Evolutionary conservation across 208 protist genomes (phyloP).

Genomic region (Acanthamoeba castellanii): DNA sequence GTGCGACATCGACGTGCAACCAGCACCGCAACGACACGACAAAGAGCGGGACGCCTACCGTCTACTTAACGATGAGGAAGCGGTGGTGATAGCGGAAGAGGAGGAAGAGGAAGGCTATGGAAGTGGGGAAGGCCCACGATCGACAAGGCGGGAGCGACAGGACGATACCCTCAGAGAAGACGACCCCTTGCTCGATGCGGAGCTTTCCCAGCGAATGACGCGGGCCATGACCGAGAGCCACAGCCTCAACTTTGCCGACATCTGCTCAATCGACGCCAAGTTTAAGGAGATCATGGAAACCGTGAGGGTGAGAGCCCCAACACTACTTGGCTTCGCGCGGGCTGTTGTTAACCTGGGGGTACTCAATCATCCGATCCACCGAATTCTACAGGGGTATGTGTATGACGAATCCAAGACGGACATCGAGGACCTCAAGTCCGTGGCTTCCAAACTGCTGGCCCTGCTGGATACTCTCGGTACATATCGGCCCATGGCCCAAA

Average conservation of each 20-base stretch:
- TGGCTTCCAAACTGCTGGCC: not conserved
- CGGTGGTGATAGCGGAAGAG: not conserved
- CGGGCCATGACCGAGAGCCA: not conserved
- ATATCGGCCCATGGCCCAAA: not conserved
- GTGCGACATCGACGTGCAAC: not conserved
- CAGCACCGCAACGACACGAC: not conserved
- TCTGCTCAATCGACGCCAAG: not conserved
- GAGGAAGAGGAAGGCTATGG: not conserved
- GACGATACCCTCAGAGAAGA: not conserved
- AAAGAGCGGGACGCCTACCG: not conserved
- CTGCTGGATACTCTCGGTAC: not conserved
- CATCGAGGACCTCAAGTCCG: not conserved
- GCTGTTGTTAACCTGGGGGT: not conserved
- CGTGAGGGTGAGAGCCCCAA: not conserved
- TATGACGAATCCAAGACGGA: conserved; percentile 49
- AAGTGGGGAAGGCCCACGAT: not conserved
- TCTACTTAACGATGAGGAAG: not conserved
- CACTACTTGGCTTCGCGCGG: not conserved
- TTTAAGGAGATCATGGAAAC: conserved; percentile 13
- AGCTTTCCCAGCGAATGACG: not conserved
- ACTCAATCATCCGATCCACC: not conserved
- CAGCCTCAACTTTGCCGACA: conserved; percentile 7
- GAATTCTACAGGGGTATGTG: not conserved
- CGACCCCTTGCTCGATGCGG: not conserved
- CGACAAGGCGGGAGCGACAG: not conserved